phyloP scores from a whole-genome alignment of 495 filamentous ascomycete genomes.

The Geopyxis carbonaria region DNA sequence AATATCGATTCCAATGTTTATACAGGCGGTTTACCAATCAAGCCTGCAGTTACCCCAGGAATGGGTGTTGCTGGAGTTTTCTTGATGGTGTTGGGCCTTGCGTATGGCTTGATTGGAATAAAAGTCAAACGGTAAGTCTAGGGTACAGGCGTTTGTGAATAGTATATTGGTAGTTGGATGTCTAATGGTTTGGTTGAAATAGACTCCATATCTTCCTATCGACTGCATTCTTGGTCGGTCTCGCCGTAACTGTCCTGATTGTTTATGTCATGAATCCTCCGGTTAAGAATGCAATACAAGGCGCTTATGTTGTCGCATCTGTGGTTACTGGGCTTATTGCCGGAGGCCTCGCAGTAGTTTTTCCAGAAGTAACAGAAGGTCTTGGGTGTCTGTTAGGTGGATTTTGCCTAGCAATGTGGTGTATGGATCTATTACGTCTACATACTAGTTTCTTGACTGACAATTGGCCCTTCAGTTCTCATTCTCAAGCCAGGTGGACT shows the following conservation, averaged over 20 bases:
- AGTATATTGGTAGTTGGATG: slow-evolving; percentile 4
- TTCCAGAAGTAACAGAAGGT: slow-evolving; percentile 73
- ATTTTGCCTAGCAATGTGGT: slow-evolving; percentile 81
- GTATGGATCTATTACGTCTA: slow-evolving; percentile 11
- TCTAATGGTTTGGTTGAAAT: background rate
- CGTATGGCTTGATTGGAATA: slow-evolving; percentile 63
- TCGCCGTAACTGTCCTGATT: slow-evolving; percentile 69
- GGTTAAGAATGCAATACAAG: slow-evolving; percentile 58
- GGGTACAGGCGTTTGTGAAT: background rate
- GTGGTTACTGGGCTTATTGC: slow-evolving; percentile 59
- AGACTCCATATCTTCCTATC: slow-evolving; percentile 69
- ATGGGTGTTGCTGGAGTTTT: slow-evolving; percentile 63
- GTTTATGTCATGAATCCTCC: slow-evolving; percentile 80
- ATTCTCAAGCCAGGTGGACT: slow-evolving; percentile 62
- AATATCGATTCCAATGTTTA: too few species aligned
- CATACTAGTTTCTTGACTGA: background rate
- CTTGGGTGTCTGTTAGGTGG: slow-evolving; percentile 77
- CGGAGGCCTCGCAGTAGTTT: slow-evolving; percentile 58
- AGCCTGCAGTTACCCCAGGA: slow-evolving; percentile 61
- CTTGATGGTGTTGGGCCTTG: slow-evolving; percentile 48
- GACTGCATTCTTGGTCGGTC: slow-evolving; percentile 49
- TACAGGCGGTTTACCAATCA: slow-evolving; percentile 41
- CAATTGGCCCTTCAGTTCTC: slow-evolving; percentile 33
- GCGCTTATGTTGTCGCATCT: slow-evolving; percentile 72
- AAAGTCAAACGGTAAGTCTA: slow-evolving; percentile 50